phyloP scores from a whole-genome alignment of 768 basidiomycete genomes.

The Paxillus ammoniavirescens region DNA sequence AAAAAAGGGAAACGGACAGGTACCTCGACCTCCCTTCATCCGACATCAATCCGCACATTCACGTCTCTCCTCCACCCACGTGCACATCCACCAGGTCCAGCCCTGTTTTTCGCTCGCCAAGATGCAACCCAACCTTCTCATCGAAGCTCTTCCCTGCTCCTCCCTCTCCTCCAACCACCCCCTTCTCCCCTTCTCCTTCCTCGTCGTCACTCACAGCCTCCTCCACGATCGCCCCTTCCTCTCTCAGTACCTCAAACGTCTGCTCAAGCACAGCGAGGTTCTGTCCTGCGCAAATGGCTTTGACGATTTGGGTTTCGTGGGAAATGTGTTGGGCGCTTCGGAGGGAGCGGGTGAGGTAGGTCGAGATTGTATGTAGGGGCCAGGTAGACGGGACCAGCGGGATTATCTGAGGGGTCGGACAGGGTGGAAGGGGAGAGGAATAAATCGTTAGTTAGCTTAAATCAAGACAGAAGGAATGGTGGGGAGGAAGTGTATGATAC shows the following conservation, averaged over 20 bases:
- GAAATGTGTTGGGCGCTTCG: constrained; percentile 68
- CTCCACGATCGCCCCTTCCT: constrained; percentile 67
- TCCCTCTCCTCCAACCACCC: constrained; percentile 15
- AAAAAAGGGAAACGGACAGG: neutral
- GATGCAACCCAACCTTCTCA: constrained; percentile 42
- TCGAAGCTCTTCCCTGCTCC: constrained; percentile 30
- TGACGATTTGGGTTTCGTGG: constrained; percentile 75
- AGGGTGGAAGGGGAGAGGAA: neutral
- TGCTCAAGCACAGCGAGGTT: constrained; percentile 71
- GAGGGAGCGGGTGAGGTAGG: constrained; percentile 78
- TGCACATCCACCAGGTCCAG: constrained; percentile 17
- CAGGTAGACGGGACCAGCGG: constrained; percentile 69
- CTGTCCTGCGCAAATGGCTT: constrained; percentile 73
- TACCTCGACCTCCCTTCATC: neutral
- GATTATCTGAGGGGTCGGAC: constrained; percentile 47
- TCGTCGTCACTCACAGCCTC: constrained; percentile 52
- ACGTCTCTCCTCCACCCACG: constrained; percentile 10
- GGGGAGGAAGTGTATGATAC: neutral
- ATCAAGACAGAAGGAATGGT: neutral
- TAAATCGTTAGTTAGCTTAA: neutral
- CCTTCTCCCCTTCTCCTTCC: constrained; percentile 22
- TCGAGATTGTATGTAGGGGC: constrained; percentile 69
- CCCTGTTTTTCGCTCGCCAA: constrained; percentile 3
- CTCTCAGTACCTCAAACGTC: constrained; percentile 55
- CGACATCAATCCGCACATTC: neutral